Percentiles rank a stretch among this genome's conserved stretches.
These are phyloP conservation scores for Hypoxylon intermedium DNA, from an alignment of 495 filamentous ascomycete species.

Conservation along the genomic window DNA sequence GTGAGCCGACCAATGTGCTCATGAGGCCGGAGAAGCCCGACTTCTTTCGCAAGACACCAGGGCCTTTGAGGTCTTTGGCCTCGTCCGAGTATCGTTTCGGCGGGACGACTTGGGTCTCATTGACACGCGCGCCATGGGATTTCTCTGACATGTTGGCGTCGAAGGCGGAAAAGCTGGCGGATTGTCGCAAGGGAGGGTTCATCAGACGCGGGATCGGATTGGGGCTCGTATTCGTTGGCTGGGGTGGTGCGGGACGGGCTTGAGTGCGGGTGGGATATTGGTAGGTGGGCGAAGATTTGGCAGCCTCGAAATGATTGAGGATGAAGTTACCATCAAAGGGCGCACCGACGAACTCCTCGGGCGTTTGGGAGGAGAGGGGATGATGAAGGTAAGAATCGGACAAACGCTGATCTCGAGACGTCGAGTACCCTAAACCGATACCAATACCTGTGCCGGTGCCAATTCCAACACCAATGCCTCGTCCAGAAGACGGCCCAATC, in stretches of 20 bases:
- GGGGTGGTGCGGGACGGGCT: constrained; percentile 58
- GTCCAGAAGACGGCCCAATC: constrained; percentile 29
- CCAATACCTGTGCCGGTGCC: too few species aligned
- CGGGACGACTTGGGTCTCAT: constrained; percentile 65
- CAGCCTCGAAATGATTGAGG: constrained; percentile 71
- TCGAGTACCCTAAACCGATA: constrained; percentile 47
- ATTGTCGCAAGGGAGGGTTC: constrained; percentile 74
- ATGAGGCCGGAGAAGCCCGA: constrained; percentile 94
- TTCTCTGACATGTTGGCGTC: constrained; percentile 59
- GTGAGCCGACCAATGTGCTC: constrained; percentile 89
- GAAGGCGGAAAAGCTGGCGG: constrained; percentile 76
- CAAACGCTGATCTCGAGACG: constrained; percentile 45
- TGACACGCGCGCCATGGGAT: constrained; percentile 51
- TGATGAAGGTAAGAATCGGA: constrained; percentile 45
- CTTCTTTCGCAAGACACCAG: constrained; percentile 78
- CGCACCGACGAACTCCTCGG: constrained; percentile 74
- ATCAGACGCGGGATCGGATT: constrained; percentile 55
- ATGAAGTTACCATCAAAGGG: constrained; percentile 74
- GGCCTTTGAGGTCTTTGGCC: constrained; percentile 63
- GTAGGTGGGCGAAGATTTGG: constrained; percentile 51
- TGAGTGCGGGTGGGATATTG: constrained; percentile 43
- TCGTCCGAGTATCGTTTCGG: constrained; percentile 90
- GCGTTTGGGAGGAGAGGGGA: constrained; percentile 67
- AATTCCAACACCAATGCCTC: constrained; percentile 34
- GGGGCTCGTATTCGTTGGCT: constrained; percentile 64